Conservation (phyloP, 345 rosid species). For the Luvunga scandens region DNA sequence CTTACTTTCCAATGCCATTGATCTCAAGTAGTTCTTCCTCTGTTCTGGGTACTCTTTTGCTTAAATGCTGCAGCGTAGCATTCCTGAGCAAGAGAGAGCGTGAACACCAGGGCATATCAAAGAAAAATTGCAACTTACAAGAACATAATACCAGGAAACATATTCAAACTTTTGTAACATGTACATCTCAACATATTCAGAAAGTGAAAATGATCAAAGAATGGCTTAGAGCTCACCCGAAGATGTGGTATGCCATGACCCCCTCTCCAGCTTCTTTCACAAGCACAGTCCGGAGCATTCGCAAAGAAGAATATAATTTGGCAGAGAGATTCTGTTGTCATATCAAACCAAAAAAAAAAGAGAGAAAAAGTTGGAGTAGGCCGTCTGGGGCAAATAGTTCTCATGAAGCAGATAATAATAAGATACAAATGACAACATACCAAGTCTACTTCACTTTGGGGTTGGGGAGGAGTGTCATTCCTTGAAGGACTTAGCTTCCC, state of each 20-base stretch:
- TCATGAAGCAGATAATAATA: slow-evolving; percentile 9
- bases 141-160: neutral
- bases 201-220: neutral
- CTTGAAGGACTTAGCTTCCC: slow-evolving; percentile 50
- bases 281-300: slow-evolving; percentile 71
- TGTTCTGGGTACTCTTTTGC: slow-evolving; percentile 78
- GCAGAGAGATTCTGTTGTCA: slow-evolving; percentile 65
- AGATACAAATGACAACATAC: slow-evolving; percentile 35
- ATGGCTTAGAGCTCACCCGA: slow-evolving; percentile 50
- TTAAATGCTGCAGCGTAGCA: slow-evolving; percentile 67
- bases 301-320: slow-evolving; percentile 60
- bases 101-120: neutral
- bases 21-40: slow-evolving; percentile 91
- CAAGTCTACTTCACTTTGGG: slow-evolving; percentile 54
- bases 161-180: neutral
- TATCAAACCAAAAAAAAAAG: neutral
- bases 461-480: slow-evolving; percentile 39
- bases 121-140: neutral
- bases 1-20: slow-evolving; percentile 95
- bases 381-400: slow-evolving; percentile 5
- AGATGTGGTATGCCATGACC: slow-evolving; percentile 93
- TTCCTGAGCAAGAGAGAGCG: slow-evolving; percentile 47
- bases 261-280: slow-evolving; percentile 82
- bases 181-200: no score
- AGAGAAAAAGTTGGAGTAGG: neutral